These are phyloP conservation scores for Juncus inflexus DNA, from an alignment of 176 grass and related monocot genomes.

Conservation along the genomic window DNA sequence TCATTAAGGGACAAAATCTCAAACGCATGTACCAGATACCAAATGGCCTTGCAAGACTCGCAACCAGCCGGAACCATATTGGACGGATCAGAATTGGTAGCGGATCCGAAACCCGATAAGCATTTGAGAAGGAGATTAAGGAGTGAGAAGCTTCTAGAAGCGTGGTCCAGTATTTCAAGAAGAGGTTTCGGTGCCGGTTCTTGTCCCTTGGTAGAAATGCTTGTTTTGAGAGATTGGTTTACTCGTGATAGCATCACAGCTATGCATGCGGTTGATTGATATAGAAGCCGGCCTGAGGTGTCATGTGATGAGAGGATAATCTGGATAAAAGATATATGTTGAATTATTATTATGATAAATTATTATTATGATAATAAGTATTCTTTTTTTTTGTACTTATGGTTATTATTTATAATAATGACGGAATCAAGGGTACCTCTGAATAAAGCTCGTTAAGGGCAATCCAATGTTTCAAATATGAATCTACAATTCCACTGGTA, in stretches of 20 bases:
- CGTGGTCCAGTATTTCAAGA: conserved; percentile 63
- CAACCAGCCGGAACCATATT: conserved; percentile 97
- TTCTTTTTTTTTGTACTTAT: not conserved
- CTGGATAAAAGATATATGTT: conserved; percentile 38
- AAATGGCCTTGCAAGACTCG: conserved; percentile 90
- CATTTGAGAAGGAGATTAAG: conserved; percentile 61
- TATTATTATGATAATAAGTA: not conserved
- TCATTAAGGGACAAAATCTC: conserved; percentile 63
- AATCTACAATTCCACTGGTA: conserved; percentile 43
- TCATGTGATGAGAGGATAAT: conserved; percentile 65
- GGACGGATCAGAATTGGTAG: conserved; percentile 60
- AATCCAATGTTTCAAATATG: conserved; percentile 60
- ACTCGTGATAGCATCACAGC: conserved; percentile 64
- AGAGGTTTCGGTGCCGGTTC: conserved; percentile 49
- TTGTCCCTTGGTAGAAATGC: conserved; percentile 48
- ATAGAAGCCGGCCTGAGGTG: conserved; percentile 69
- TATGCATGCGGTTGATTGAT: conserved; percentile 83
- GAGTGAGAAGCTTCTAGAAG: conserved; percentile 42
- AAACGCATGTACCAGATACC: conserved; percentile 77
- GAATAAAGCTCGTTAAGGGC: conserved; percentile 70
- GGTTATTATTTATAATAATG: not conserved
- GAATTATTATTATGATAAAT: conserved; percentile 7
- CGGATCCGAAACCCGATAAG: conserved; percentile 60
- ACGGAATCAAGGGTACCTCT: conserved; percentile 38
- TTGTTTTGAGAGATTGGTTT: conserved; percentile 53